Conservation (phyloP, 345 rosid genomes). For the Arabidopsis arenosa region DNA sequence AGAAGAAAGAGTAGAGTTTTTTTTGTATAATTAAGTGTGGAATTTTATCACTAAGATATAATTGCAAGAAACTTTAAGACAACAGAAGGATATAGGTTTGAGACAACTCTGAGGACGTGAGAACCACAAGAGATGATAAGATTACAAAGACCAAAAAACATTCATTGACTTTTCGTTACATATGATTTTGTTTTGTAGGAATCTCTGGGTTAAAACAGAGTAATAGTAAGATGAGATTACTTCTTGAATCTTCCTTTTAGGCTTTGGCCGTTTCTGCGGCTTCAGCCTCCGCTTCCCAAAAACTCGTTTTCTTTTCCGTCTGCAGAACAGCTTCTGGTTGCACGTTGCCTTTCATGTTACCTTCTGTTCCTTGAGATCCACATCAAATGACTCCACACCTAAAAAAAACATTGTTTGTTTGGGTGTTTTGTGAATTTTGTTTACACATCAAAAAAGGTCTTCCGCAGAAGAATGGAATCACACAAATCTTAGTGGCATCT, state of each 20-base stretch:
- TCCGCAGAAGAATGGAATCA: background rate
- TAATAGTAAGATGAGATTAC: slow-evolving; percentile 10
- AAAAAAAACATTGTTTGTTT: slow-evolving; percentile 17
- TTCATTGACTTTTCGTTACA: slow-evolving; percentile 25
- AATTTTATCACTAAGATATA: background rate
- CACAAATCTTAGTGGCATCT: background rate
- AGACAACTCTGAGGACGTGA: background rate
- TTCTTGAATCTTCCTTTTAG: background rate
- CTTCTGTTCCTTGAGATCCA: slow-evolving; percentile 78
- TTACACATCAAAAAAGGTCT: background rate
- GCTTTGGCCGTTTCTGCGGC: slow-evolving; percentile 47
- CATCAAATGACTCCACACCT: slow-evolving; percentile 81
- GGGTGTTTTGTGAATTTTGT: slow-evolving; percentile 9
- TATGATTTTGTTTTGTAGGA: background rate
- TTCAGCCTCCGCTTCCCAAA: slow-evolving; percentile 72
- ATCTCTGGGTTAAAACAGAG: slow-evolving; percentile 9
- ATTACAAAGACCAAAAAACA: slow-evolving; percentile 10
- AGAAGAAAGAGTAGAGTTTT: background rate
- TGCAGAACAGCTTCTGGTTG: slow-evolving; percentile 80
- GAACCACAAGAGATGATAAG: slow-evolving; percentile 11
- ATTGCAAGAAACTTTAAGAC: background rate
- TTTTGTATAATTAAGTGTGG: background rate
- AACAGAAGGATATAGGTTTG: background rate
- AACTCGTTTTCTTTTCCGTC: slow-evolving; percentile 77
- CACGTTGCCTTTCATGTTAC: slow-evolving; percentile 83